Evolutionary conservation across 768 basidiomycete genomes (phyloP).

Genomic region (Phaffia tasmanica): DNA sequence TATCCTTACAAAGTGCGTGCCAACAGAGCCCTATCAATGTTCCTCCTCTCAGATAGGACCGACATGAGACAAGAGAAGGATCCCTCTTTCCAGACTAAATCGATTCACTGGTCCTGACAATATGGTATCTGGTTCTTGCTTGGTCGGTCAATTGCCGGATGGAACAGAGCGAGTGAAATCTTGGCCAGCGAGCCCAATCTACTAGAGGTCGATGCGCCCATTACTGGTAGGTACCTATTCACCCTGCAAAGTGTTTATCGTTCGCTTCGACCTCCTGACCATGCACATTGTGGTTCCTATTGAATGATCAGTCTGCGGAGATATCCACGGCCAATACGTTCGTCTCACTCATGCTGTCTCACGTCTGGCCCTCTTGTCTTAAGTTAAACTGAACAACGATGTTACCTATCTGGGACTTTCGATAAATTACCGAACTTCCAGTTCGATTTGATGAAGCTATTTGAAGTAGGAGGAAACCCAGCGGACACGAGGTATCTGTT

Average conservation of each 20-base stretch:
- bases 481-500: slow-evolving; percentile 36
- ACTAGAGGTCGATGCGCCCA: slow-evolving; percentile 23
- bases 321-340: slow-evolving; percentile 25
- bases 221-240: slow-evolving; percentile 15
- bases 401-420: not conserved
- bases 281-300: not conserved
- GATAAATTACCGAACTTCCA: not conserved
- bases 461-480: slow-evolving; percentile 26
- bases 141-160: no score
- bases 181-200: slow-evolving; percentile 21
- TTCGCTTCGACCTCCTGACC: not conserved
- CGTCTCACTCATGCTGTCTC: not conserved
- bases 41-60: no score
- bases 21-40: no score
- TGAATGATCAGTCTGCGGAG: slow-evolving; percentile 23
- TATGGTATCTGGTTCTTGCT: no score
- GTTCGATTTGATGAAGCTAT: slow-evolving; percentile 27
- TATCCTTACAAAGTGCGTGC: slow-evolving; percentile 14
- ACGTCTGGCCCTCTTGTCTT: not conserved
- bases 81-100: no score
- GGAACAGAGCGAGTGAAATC: not conserved
- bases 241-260: not conserved
- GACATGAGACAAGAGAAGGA: no score
- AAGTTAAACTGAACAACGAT: not conserved
- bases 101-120: no score